These are phyloP conservation scores for Hypoxylon sp. DNA, from an alignment of 2,329 filamentous ascomycete genomes.

Conservation along the genomic window DNA sequence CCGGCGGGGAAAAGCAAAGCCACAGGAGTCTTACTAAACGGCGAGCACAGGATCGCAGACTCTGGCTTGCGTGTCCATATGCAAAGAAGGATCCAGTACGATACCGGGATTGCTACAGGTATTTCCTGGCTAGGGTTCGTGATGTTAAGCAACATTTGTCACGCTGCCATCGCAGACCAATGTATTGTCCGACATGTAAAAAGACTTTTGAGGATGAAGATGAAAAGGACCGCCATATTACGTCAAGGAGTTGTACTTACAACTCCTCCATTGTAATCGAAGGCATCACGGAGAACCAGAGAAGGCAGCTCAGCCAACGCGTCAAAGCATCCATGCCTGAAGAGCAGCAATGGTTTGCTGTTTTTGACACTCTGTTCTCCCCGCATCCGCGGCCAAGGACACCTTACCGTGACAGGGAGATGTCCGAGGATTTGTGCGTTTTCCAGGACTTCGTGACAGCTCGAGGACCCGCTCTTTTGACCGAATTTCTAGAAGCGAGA, in stretches of 20 bases:
- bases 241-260: constrained; percentile 26
- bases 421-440: constrained; percentile 42
- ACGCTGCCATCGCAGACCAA: constrained; percentile 48
- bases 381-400: constrained; percentile 44
- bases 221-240: constrained; percentile 43
- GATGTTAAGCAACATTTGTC: constrained; percentile 54
- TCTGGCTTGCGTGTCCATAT: constrained; percentile 52
- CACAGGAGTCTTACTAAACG: constrained; percentile 32
- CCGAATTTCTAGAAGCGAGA: constrained; percentile 38
- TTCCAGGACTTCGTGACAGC: constrained; percentile 43
- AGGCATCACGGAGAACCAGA: constrained; percentile 50
- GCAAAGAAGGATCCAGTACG: constrained; percentile 51
- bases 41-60: constrained; percentile 39
- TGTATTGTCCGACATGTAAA: constrained; percentile 51
- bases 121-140: constrained; percentile 50
- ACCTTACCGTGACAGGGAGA: constrained; percentile 47
- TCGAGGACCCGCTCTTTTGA: constrained; percentile 36
- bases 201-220: constrained; percentile 46
- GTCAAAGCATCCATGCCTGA: constrained; percentile 41
- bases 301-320: constrained; percentile 42
- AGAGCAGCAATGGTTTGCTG: constrained; percentile 51
- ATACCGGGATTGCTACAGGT: constrained; percentile 51
- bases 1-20: constrained; percentile 30
- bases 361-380: constrained; percentile 51
- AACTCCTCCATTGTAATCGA: constrained; percentile 25